These are phyloP conservation scores for Calendula officinalis DNA, from an alignment of 129 eudicot genomes.

Conservation along the genomic window DNA sequence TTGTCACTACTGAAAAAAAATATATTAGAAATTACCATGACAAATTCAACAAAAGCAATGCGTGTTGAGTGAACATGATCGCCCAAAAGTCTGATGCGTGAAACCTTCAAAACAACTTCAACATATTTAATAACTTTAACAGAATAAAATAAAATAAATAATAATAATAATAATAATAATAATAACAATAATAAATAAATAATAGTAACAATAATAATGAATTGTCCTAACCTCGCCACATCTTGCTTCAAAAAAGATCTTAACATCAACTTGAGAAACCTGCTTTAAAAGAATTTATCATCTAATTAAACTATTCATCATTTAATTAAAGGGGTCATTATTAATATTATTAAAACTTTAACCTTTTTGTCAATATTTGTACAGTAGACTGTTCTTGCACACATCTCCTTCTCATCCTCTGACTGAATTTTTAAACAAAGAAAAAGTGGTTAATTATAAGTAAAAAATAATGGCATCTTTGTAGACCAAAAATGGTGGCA, in stretches of 20 bases:
- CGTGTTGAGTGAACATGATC: constrained; percentile 92
- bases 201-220: background rate
- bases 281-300: constrained; percentile 22
- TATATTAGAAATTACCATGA: constrained; percentile 49
- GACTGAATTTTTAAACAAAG: constrained; percentile 48
- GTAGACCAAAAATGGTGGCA: constrained; percentile 12
- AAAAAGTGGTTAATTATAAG: constrained; percentile 8
- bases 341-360: background rate
- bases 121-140: constrained; percentile 2
- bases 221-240: constrained; percentile 77
- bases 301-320: background rate
- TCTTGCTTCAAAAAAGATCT: constrained; percentile 77
- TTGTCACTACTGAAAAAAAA: background rate
- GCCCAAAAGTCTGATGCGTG: constrained; percentile 95
- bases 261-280: constrained; percentile 91
- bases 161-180: background rate
- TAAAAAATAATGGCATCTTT: constrained; percentile 16
- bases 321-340: background rate
- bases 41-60: constrained; percentile 95
- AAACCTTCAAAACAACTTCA: constrained; percentile 53
- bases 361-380: constrained; percentile 98
- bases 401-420: constrained; percentile 97
- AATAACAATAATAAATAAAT: background rate
- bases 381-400: constrained; percentile 95
- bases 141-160: background rate